phyloP scores from a whole-genome alignment of 495 filamentous ascomycete species.

The Physcia stellaris region DNA sequence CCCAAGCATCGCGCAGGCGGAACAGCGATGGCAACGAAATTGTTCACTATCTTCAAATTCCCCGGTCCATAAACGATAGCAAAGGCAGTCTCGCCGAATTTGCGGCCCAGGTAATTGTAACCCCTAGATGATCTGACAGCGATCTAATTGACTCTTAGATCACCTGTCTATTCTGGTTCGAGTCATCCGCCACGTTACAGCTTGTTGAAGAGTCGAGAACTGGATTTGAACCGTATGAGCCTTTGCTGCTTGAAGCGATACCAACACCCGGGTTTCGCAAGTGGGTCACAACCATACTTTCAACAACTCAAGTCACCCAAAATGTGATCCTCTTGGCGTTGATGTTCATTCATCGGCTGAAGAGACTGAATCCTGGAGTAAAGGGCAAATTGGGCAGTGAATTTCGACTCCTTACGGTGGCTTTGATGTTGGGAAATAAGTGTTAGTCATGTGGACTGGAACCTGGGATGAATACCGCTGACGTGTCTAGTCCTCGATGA shows the following conservation, averaged over 20 bases:
- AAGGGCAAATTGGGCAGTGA: conserved; percentile 89
- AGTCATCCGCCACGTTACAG: conserved; percentile 63
- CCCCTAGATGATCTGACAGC: background rate
- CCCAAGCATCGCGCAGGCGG: conserved; percentile 17
- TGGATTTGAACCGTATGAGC: conserved; percentile 30
- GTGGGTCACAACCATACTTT: conserved; percentile 83
- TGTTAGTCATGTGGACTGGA: conserved; percentile 38
- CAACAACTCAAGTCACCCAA: conserved; percentile 91
- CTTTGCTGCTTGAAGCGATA: conserved; percentile 57
- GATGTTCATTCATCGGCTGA: conserved; percentile 86
- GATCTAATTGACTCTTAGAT: conserved; percentile 41
- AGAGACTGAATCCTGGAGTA: conserved; percentile 73
- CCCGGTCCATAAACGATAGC: conserved; percentile 55
- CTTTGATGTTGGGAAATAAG: conserved; percentile 97
- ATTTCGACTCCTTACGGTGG: conserved; percentile 88
- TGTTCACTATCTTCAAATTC: conserved; percentile 53
- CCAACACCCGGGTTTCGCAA: conserved; percentile 71
- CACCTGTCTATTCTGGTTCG: conserved; percentile 98
- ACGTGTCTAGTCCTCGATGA: conserved; percentile 68
- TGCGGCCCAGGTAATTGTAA: conserved; percentile 55
- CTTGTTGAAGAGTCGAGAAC: conserved; percentile 52
- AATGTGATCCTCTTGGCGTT: conserved; percentile 89
- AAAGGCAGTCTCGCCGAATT: conserved; percentile 69
- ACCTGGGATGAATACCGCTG: conserved; percentile 11
- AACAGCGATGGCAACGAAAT: conserved; percentile 33